Base-by-base conservation (phyloP, 257 asterid species). In the Nicotiana undulata region DNA sequence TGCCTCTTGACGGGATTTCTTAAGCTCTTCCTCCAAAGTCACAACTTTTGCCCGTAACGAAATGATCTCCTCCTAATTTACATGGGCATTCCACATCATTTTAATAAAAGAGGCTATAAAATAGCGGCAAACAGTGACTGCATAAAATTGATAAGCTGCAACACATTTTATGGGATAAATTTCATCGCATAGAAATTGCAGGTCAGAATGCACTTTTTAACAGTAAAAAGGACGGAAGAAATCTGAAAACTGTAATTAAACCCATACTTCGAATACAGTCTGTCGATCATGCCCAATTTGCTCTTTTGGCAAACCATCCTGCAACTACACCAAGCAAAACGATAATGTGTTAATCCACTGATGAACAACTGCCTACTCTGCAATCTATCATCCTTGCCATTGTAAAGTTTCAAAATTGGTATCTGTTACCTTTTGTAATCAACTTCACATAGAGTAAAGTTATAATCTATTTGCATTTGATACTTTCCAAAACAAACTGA, bases 1-100 rank as follows among this genome's bases (percentile, higher is more conserved):
- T 52, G 86, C 87, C 85, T 90, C 92, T 81, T 90, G 88, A 49
- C 84, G 89, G 13, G 78, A 88, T 86, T 88, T 94, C 89, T 83
- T 88, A 64, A 91, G 88, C 80, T 90, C 92, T 82, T 91, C 99
- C 87, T 83, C 97, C 88, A 92, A 81, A 53, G 88, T 64, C 74
- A 89, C 91, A 88, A 89, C 84, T 87, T 88, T 92, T 59, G 92
- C 94, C 15, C 92, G 92, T 75, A 96, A 81, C 74, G 95, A 85
- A 81, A 83, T 83, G 80, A 82, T 88, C 81, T 90, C 97, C 89
- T 90, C 96, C 98, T 91, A 77, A 81, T 76, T 53, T 74, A 4
- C 75, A 61, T 40, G 76, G 60, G 67, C 67, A 53, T 31, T 58
- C 60, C 79, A 52, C 58, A 31, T 68, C 7, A 83, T 78, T 61